These are phyloP conservation scores for Claviceps fusiformis DNA, from an alignment of 2,329 filamentous ascomycete genomes.

Conservation along the genomic window DNA sequence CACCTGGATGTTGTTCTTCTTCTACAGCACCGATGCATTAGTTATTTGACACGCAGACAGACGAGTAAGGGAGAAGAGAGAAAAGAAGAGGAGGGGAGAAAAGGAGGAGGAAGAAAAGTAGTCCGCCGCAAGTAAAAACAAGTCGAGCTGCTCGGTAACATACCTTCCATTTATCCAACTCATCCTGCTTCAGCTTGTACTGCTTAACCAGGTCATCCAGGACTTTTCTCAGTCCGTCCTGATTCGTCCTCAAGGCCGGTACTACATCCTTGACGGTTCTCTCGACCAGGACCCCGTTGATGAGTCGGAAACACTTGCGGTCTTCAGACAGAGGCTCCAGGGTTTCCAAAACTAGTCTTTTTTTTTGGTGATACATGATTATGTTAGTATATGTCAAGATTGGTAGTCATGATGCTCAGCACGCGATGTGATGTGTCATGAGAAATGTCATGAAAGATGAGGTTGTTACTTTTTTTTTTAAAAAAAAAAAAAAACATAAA, in stretches of 20 bases:
- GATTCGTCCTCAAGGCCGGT: conserved; percentile 83
- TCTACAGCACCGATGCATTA: conserved; percentile 34
- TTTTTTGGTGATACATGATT: neutral
- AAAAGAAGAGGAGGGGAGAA: no score
- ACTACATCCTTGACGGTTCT: conserved; percentile 86
- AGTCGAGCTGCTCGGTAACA: conserved; percentile 14
- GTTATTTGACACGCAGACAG: neutral
- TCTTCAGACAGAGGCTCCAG: conserved; percentile 68
- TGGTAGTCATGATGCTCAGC: neutral
- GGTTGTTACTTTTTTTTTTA: no score
- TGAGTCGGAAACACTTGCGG: conserved; percentile 96
- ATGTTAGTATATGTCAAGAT: neutral
- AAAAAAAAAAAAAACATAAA: neutral
- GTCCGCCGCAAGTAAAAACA: neutral
- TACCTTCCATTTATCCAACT: conserved; percentile 98
- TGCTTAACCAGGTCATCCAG: conserved; percentile 90
- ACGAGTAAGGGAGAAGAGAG: no score
- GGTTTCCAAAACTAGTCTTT: conserved; percentile 85
- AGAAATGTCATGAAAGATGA: no score
- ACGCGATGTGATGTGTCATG: neutral
- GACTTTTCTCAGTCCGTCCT: conserved; percentile 85
- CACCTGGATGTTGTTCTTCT: conserved; percentile 81
- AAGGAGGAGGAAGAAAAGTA: neutral
- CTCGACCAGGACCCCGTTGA: conserved; percentile 93
- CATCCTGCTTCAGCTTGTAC: conserved; percentile 87